Evolutionary conservation across 768 basidiomycete species (phyloP).

Genomic region (Tulasnella sp.): DNA sequence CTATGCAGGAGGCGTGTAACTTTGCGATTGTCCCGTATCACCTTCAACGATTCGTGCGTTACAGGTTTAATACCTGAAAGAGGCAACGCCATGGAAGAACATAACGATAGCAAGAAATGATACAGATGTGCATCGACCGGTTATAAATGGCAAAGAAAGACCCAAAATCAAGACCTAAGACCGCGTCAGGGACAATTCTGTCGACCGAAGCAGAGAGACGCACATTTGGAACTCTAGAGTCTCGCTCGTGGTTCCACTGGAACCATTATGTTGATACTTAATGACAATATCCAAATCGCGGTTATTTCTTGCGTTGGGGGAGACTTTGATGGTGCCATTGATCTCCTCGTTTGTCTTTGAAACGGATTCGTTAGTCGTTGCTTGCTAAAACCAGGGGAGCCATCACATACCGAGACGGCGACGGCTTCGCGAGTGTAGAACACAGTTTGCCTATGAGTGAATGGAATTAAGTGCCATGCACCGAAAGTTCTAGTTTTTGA

Average conservation of each 20-base stretch:
- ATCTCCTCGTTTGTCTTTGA: constrained; percentile 63
- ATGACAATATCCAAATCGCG: constrained; percentile 91
- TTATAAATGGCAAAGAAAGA: not conserved
- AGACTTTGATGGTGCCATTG: constrained; percentile 66
- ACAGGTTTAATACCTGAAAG: not conserved
- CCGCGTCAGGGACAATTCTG: constrained; percentile 22
- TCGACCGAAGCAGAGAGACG: constrained; percentile 45
- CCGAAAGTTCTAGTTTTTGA: not conserved
- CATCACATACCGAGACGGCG: constrained; percentile 45
- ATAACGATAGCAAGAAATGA: not conserved
- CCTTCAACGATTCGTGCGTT: not conserved
- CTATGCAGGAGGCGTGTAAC: not conserved
- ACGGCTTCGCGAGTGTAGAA: constrained; percentile 89
- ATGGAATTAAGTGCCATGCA: not conserved
- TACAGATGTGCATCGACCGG: not conserved
- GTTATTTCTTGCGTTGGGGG: constrained; percentile 88
- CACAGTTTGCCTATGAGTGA: constrained; percentile 73
- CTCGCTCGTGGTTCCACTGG: constrained; percentile 30
- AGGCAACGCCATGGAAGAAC: not conserved
- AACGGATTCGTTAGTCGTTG: not conserved
- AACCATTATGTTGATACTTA: constrained; percentile 56
- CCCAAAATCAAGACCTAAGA: constrained; percentile 27
- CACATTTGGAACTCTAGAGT: constrained; percentile 79
- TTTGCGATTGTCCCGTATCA: not conserved
- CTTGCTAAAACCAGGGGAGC: not conserved